Evolutionary conservation across 2,329 filamentous ascomycete species (phyloP).

Genomic region (Pestalotiopsis sp.): DNA sequence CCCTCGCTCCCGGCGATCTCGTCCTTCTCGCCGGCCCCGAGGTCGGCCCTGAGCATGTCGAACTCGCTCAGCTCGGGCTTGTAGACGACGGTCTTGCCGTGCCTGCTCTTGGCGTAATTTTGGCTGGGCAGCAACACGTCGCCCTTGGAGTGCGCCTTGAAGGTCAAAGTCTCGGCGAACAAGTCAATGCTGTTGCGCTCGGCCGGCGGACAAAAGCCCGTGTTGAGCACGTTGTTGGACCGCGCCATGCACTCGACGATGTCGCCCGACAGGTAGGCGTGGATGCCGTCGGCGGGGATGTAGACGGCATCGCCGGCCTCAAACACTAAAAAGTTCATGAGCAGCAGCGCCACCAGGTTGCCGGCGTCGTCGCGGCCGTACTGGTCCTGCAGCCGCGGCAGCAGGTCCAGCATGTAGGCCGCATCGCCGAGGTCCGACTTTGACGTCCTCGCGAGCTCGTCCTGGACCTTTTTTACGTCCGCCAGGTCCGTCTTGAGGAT

Average conservation of each 20-base stretch:
- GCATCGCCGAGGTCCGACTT: conserved; percentile 51
- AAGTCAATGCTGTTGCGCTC: conserved; percentile 66
- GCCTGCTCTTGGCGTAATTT: conserved; percentile 46
- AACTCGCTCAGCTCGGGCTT: conserved; percentile 73
- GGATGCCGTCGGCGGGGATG: conserved; percentile 74
- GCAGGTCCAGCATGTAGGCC: conserved; percentile 63
- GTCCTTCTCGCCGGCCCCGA: conserved; percentile 63
- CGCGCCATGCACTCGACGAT: conserved; percentile 82
- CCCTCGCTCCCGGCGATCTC: conserved; percentile 56
- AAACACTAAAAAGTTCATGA: conserved; percentile 75
- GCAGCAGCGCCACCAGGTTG: conserved; percentile 67
- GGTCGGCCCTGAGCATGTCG: conserved; percentile 62
- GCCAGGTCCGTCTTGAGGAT: conserved; percentile 58
- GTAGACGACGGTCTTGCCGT: conserved; percentile 66
- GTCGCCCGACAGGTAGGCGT: conserved; percentile 73
- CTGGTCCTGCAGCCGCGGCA: conserved; percentile 66
- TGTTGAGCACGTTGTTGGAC: conserved; percentile 74
- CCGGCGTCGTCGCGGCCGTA: conserved; percentile 68
- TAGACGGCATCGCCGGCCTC: conserved; percentile 68
- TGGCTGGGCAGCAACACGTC: conserved; percentile 58
- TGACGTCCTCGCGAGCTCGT: conserved; percentile 50
- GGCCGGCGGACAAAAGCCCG: conserved; percentile 70
- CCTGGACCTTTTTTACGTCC: conserved; percentile 54
- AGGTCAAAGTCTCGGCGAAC: conserved; percentile 66
- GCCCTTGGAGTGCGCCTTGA: conserved; percentile 59